Percentiles rank a stretch among this genome's conserved stretches.
Evolutionary conservation across 192 early-diverging fungal species (phyloP).

Genomic region (Coemansia sp.): DNA sequence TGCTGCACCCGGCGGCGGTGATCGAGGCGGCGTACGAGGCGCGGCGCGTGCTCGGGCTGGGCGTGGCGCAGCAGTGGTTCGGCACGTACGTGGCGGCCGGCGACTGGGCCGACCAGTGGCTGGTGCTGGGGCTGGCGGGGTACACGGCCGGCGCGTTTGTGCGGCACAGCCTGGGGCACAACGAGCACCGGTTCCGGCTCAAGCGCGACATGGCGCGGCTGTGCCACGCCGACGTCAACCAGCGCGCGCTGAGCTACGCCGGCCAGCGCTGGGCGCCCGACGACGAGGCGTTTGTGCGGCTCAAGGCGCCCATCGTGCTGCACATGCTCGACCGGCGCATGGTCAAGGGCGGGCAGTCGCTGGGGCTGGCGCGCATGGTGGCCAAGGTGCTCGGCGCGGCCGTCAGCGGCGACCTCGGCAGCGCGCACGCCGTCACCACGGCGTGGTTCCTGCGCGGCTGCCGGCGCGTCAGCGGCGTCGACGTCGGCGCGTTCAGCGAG

Average conservation of each 20-base stretch:
- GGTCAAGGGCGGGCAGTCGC: conserved; percentile 66
- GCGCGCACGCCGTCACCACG: conserved; percentile 62
- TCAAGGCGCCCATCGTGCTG: conserved; percentile 88
- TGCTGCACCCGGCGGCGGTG: conserved; percentile 72
- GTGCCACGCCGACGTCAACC: conserved; percentile 82
- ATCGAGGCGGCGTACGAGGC: conserved; percentile 92
- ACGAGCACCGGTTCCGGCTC: conserved; percentile 85
- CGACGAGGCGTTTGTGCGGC: conserved; percentile 72
- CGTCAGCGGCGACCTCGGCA: conserved; percentile 67
- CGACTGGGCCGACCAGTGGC: conserved; percentile 85
- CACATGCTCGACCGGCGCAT: conserved; percentile 91
- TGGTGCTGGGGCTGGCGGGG: conserved; percentile 80
- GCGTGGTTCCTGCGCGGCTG: conserved; percentile 78
- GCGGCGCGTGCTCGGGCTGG: conserved; percentile 67
- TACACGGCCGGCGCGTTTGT: conserved; percentile 77
- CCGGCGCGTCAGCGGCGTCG: conserved; percentile 85
- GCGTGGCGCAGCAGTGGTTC: conserved; percentile 93
- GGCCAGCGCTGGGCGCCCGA: conserved; percentile 47
- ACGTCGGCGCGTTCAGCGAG: conserved; percentile 78
- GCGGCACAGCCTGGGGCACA: conserved; percentile 79
- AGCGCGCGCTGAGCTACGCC: conserved; percentile 78
- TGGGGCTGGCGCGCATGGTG: conserved; percentile 76
- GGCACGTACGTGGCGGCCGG: conserved; percentile 79
- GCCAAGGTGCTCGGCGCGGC: conserved; percentile 77
- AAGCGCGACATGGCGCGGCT: conserved; percentile 81